Percentiles rank a stretch among this genome's conserved stretches.
Evolutionary conservation across 1,284 basidiomycete species (phyloP).

Genomic region (Phylloporus sp.): DNA sequence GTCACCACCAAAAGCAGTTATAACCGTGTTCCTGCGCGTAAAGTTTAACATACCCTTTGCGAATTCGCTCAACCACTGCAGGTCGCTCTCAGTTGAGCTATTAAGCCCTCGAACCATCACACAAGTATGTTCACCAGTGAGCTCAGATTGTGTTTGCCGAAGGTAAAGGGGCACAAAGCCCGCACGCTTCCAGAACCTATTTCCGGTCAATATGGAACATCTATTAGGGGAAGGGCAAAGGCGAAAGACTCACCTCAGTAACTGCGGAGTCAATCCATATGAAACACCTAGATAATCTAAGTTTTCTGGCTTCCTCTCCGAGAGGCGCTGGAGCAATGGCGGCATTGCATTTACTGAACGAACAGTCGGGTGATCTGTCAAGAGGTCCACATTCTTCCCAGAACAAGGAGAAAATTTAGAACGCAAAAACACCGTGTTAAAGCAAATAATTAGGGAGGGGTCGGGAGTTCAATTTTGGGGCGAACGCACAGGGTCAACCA

Average conservation of each 20-base stretch:
- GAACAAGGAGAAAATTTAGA: not conserved
- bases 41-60: conserved; percentile 70
- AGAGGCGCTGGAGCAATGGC: conserved; percentile 89
- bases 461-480: not conserved
- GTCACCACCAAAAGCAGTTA: not conserved
- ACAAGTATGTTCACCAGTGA: conserved; percentile 97
- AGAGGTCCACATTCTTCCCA: conserved; percentile 57
- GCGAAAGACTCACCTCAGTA: conserved; percentile 67
- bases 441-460: conserved; percentile 13
- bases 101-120: conserved; percentile 89
- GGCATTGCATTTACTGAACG: conserved; percentile 87
- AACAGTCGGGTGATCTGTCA: conserved; percentile 79
- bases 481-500: conserved; percentile 64
- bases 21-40: not conserved
- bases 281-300: conserved; percentile 97
- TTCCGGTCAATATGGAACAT: not conserved
- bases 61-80: conserved; percentile 91
- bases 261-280: conserved; percentile 90
- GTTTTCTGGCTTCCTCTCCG: conserved; percentile 89
- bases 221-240: too few relatives aligned
- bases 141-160: conserved; percentile 91
- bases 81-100: conserved; percentile 65
- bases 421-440: not conserved
- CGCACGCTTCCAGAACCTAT: conserved; percentile 93
- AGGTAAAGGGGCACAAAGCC: conserved; percentile 94